Evolutionary conservation across 139 green algal species (phyloP), one percentile per base, ranked within the genome.

Genomic region (Chlamydomonas incerta): DNA sequence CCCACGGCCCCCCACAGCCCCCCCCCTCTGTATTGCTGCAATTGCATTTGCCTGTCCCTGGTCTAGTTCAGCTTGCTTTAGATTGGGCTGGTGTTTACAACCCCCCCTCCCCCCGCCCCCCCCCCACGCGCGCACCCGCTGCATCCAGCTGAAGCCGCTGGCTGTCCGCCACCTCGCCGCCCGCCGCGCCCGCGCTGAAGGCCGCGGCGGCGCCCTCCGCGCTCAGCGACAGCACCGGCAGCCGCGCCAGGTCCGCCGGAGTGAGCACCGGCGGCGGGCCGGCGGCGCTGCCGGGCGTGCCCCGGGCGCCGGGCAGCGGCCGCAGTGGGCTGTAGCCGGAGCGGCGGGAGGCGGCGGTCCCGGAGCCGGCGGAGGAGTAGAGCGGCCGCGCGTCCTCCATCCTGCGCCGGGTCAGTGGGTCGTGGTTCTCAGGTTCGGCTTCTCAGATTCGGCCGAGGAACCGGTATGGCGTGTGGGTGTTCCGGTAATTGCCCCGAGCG

Each of bases 201-300:
- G 2, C 23, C 50, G 62, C 46, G 13, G 52, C 73, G 2, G 73
- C 74, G 4, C 28, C 79, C 13, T 85, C 79, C 1, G 21, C 37
- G 18, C 31, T 26, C 31, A 85, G 29, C n/a, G 50, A 57, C 31
- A 68, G 67, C 47, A 75, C 67, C 47, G 79, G 79, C 50, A 74
- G 65, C 11, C 66, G 66, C 0, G 65, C 73, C n/a, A 85, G 31
- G 20, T 85, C 79, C 11, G 11, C 20, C 3, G 47, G 24, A 1
- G 15, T 34, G 21, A 82, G 79, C 65, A 28, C 31, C 20, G 71
- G 46, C 23, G 24, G 69, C 37, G 23, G 23, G 24, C 23, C 11
- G n/a, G 29, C 63, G n/a, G 63, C 63, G 29, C 14, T 50, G 41
- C 41, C 41, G 41, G 41, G 41, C 41, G 41, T 50, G 6, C 41